phyloP scores from a whole-genome alignment of 2,329 filamentous ascomycete species.

The Chrysoporthe deuterocubensis region DNA sequence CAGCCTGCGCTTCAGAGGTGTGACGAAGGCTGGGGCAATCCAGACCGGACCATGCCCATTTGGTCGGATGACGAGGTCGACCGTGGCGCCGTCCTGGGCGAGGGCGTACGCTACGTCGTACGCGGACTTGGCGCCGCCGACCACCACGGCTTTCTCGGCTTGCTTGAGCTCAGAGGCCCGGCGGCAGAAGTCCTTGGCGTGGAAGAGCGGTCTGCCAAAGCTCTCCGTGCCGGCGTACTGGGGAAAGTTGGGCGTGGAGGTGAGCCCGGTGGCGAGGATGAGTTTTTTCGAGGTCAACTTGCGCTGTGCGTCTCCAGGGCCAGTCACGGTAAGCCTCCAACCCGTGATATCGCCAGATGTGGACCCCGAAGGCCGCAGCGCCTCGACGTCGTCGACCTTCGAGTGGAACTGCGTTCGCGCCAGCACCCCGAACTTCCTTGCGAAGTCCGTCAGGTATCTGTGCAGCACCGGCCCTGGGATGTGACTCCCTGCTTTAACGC shows the following conservation, averaged over 20 bases:
- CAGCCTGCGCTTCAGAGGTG: conserved; percentile 62
- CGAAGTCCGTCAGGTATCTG: conserved; percentile 43
- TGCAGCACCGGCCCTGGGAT: conserved; percentile 44
- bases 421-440: conserved; percentile 51
- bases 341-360: conserved; percentile 22
- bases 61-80: conserved; percentile 56
- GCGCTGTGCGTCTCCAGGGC: conserved; percentile 1
- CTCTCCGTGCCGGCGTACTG: conserved; percentile 41
- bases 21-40: conserved; percentile 61
- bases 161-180: conserved; percentile 38
- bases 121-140: conserved; percentile 62
- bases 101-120: conserved; percentile 62
- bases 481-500: conserved; percentile 39
- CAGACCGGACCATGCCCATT: conserved; percentile 58
- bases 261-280: conserved; percentile 56
- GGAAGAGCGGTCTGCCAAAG: conserved; percentile 47
- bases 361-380: conserved; percentile 11
- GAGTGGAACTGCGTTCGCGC: conserved; percentile 54
- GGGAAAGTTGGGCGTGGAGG: conserved; percentile 49
- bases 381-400: conserved; percentile 49
- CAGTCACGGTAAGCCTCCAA: conserved; percentile 31
- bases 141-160: conserved; percentile 46
- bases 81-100: conserved; percentile 49
- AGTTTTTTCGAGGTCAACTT: conserved; percentile 42
- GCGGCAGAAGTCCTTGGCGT: conserved; percentile 47